Conservation (phyloP, 2,329 filamentous ascomycete genomes). For the Davidsoniella virescens region DNA sequence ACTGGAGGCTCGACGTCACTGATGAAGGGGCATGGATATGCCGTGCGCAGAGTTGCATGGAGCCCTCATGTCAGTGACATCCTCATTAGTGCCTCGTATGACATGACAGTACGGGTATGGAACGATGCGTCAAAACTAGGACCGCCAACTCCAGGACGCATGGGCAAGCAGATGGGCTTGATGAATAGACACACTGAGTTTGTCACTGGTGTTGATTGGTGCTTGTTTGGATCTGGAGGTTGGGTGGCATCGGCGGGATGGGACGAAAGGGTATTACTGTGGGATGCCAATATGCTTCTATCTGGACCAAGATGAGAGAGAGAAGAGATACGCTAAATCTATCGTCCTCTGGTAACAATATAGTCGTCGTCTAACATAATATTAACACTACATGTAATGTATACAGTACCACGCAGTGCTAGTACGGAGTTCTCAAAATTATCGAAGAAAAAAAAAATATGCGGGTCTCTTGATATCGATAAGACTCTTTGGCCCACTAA, state of each 20-base stretch:
- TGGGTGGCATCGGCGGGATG: slow-evolving; percentile 92
- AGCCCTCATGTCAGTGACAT: slow-evolving; percentile 86
- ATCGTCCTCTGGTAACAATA: too few species aligned
- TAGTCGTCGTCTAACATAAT: too few species aligned
- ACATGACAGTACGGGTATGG: slow-evolving; percentile 96
- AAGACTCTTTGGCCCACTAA: slow-evolving; percentile 6
- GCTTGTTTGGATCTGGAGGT: slow-evolving; percentile 82
- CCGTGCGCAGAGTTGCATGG: slow-evolving; percentile 73
- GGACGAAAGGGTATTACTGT: slow-evolving; percentile 82
- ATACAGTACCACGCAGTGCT: too few species aligned
- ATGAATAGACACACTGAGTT: slow-evolving; percentile 96
- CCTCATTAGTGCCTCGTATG: slow-evolving; percentile 78
- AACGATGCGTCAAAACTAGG: slow-evolving; percentile 46
- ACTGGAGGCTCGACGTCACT: slow-evolving; percentile 54
- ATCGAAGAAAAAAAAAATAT: background rate
- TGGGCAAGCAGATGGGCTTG: slow-evolving; percentile 59
- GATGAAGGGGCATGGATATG: slow-evolving; percentile 79
- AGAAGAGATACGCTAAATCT: background rate
- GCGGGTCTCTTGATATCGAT: background rate
- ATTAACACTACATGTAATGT: too few species aligned
- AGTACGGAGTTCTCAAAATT: background rate
- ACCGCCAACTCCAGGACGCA: slow-evolving; percentile 19
- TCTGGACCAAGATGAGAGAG: background rate
- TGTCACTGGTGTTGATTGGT: slow-evolving; percentile 93
- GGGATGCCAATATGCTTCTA: slow-evolving; percentile 56